phyloP scores from a whole-genome alignment of 371 early-diverging fungal genomes.

The Mucor indicus region DNA sequence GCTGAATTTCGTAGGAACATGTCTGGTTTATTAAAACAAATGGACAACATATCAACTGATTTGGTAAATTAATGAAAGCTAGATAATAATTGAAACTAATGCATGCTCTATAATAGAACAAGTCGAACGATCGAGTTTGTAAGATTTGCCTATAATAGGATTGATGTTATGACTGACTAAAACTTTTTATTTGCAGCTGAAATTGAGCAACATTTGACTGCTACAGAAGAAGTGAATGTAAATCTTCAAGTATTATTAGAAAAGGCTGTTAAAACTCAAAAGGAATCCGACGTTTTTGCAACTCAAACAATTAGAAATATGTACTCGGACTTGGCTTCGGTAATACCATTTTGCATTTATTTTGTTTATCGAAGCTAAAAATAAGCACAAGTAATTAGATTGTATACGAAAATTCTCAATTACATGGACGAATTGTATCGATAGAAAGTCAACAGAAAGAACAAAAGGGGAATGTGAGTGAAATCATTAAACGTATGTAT shows the following conservation, averaged over 20 bases:
- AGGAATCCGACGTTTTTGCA: constrained; percentile 52
- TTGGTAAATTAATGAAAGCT: constrained; percentile 40
- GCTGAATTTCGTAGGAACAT: constrained; percentile 53
- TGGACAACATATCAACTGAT: constrained; percentile 54
- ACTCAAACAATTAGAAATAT: constrained; percentile 53
- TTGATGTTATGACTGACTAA: too few species aligned
- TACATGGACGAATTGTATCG: constrained; percentile 42
- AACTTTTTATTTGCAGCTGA: constrained; percentile 30
- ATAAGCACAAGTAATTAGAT: too few species aligned
- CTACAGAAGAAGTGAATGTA: constrained; percentile 59
- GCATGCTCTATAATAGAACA: constrained; percentile 17
- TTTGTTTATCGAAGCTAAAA: too few species aligned
- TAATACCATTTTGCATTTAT: too few species aligned
- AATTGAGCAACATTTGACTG: constrained; percentile 54
- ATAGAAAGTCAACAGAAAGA: constrained; percentile 48
- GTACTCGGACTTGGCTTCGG: constrained; percentile 56
- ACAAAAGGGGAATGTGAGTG: constrained; percentile 48
- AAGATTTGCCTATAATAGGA: too few species aligned
- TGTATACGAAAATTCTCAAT: constrained; percentile 49
- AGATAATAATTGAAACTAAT: too few species aligned
- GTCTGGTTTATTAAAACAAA: constrained; percentile 50
- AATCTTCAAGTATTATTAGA: constrained; percentile 56
- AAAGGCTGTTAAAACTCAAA: constrained; percentile 53
- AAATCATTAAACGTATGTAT: constrained; percentile 48
- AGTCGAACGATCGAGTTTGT: constrained; percentile 37